A percentile compares a stretch with the other conserved stretches of the same genome.
These are phyloP conservation scores for Beauveria rudraprayagi DNA, from an alignment of 2,329 filamentous ascomycete species.

Conservation along the genomic window DNA sequence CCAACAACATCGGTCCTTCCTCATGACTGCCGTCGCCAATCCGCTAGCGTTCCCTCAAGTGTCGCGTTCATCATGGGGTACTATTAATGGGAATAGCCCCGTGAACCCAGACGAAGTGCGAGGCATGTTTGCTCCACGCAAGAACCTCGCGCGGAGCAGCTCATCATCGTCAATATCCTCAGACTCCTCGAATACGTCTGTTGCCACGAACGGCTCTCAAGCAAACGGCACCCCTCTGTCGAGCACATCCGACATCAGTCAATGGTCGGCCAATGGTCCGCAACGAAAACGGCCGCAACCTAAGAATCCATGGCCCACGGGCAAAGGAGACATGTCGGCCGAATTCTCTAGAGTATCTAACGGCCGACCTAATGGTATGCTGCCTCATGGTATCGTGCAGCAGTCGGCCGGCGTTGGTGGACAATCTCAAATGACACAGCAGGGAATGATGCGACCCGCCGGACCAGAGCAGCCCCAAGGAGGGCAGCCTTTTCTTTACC, in stretches of 20 bases:
- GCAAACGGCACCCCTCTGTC: constrained; percentile 51
- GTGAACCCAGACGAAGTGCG: constrained; percentile 79
- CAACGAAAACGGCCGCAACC: constrained; percentile 44
- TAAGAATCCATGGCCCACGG: constrained; percentile 42
- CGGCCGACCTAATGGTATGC: constrained; percentile 36
- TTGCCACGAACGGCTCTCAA: constrained; percentile 53
- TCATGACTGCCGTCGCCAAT: constrained; percentile 62
- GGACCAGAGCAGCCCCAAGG: constrained; percentile 48
- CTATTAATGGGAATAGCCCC: constrained; percentile 52
- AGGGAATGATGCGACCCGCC: constrained; percentile 55
- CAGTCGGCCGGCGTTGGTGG: constrained; percentile 23
- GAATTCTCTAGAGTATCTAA: constrained; percentile 40
- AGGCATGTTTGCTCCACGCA: constrained; percentile 85
- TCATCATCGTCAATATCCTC: constrained; percentile 83
- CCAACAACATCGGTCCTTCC: constrained; percentile 24
- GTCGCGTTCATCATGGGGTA: constrained; percentile 56
- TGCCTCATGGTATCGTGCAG: constrained; percentile 23
- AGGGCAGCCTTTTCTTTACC: constrained; percentile 70
- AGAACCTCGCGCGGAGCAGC: constrained; percentile 77
- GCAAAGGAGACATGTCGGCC: constrained; percentile 38
- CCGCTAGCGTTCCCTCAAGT: constrained; percentile 56
- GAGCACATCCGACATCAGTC: constrained; percentile 38
- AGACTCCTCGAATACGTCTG: constrained; percentile 52
- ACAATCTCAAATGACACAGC: constrained; percentile 32
- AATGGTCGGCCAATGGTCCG: constrained; percentile 40